These are phyloP conservation scores for Flaveria floridana DNA, from an alignment of 140 eudicot species.

Conservation along the genomic window DNA sequence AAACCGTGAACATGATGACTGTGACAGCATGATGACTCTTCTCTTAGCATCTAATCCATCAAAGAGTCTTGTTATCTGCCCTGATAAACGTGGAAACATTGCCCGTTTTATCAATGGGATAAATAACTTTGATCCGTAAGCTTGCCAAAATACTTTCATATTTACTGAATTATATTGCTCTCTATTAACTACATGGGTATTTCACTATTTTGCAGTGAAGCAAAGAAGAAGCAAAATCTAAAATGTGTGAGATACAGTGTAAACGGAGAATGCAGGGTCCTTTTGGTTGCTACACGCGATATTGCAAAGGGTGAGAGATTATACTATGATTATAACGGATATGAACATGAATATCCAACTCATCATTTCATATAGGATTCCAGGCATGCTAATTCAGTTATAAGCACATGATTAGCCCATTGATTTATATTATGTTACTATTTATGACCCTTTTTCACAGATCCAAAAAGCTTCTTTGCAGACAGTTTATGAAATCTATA, in stretches of 20 bases:
- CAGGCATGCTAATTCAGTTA: conserved; percentile 24
- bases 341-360: conserved; percentile 90
- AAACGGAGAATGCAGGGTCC: conserved; percentile 76
- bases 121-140: conserved; percentile 79
- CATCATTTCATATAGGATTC: conserved; percentile 65
- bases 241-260: conserved; percentile 84
- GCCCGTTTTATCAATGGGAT: conserved; percentile 89
- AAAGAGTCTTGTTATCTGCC: conserved; percentile 74
- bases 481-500: conserved; percentile 20
- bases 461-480: conserved; percentile 20
- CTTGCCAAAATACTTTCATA: conserved; percentile 17
- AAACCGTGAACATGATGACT: conserved; percentile 75
- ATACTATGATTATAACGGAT: conserved; percentile 91
- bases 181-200: conserved; percentile 10
- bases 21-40: conserved; percentile 98
- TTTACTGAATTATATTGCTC: neutral
- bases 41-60: conserved; percentile 63
- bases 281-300: conserved; percentile 82
- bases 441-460: conserved; percentile 18
- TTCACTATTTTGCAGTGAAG: conserved; percentile 55
- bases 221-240: conserved; percentile 73
- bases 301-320: conserved; percentile 86
- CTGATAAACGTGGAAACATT: conserved; percentile 86
- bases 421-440: conserved; percentile 18
- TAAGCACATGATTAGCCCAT: conserved; percentile 3